Conservation (phyloP, 2,329 filamentous ascomycete species). For the Camillea tinctor region DNA sequence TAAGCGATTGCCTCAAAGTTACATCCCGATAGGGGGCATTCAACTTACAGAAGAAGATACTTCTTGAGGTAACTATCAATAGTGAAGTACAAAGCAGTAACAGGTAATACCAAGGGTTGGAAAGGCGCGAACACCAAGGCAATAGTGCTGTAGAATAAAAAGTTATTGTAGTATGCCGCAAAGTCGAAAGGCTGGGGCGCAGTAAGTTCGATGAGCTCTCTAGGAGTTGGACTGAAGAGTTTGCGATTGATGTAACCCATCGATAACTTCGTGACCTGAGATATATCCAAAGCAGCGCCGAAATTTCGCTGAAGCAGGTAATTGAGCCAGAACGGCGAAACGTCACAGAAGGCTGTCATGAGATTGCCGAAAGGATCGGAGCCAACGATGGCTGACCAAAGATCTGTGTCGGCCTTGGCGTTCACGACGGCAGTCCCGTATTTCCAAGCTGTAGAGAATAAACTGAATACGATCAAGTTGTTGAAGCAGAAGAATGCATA, state of each 20-base stretch:
- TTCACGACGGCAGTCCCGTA: constrained; percentile 66
- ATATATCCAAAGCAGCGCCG: constrained; percentile 83
- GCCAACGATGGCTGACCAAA: constrained; percentile 69
- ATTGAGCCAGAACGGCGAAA: constrained; percentile 23
- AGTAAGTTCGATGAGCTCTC: constrained; percentile 85
- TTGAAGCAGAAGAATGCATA: constrained; percentile 96
- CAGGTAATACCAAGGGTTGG: constrained; percentile 80
- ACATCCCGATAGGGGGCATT: background rate
- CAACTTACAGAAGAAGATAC: constrained; percentile 68
- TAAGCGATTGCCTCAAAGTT: background rate
- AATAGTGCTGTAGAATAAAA: constrained; percentile 87
- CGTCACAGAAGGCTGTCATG: constrained; percentile 22
- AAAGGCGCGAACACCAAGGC: constrained; percentile 78
- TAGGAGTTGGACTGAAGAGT: constrained; percentile 80
- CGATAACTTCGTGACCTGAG: constrained; percentile 77
- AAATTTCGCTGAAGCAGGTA: constrained; percentile 74
- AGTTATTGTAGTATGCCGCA: constrained; percentile 94
- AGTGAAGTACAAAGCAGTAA: constrained; percentile 82
- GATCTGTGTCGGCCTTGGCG: constrained; percentile 52
- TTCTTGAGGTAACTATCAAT: constrained; percentile 88
- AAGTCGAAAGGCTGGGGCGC: constrained; percentile 91
- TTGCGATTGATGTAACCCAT: constrained; percentile 78
- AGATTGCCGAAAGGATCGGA: constrained; percentile 47
- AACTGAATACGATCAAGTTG: constrained; percentile 86
- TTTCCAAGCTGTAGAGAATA: constrained; percentile 58